phyloP scores from a whole-genome alignment of 305 asterid species.

The Lippia alba region DNA sequence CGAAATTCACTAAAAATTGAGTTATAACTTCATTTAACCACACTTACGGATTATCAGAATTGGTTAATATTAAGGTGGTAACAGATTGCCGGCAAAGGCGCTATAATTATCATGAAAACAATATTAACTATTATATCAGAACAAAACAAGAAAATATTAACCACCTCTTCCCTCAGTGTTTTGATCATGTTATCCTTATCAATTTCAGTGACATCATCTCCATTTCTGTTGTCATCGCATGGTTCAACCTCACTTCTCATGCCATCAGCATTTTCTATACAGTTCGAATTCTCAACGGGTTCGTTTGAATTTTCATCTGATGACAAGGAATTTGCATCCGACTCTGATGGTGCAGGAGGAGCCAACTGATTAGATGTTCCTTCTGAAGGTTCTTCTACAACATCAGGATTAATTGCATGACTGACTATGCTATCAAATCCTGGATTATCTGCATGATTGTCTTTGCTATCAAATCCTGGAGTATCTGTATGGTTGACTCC shows the following conservation, averaged over 20 bases:
- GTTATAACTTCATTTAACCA: too few relatives aligned
- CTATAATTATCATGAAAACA: not conserved
- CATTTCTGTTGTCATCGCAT: constrained; percentile 44
- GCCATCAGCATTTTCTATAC: constrained; percentile 34
- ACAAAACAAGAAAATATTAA: constrained; percentile 24
- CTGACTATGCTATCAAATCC: constrained; percentile 44
- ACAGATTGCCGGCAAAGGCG: too few relatives aligned
- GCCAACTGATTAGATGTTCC: constrained; percentile 54
- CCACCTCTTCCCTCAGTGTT: constrained; percentile 76
- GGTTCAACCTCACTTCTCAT: constrained; percentile 46
- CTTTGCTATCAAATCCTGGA: constrained; percentile 44
- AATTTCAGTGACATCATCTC: constrained; percentile 41
- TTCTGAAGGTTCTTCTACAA: constrained; percentile 48
- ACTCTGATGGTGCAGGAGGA: constrained; percentile 68
- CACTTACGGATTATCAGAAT: too few relatives aligned
- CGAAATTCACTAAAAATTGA: too few relatives aligned
- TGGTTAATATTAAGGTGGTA: too few relatives aligned
- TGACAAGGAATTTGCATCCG: constrained; percentile 53
- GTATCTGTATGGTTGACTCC: constrained; percentile 36
- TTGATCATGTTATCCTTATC: constrained; percentile 55
- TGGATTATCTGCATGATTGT: constrained; percentile 36
- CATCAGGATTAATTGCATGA: constrained; percentile 40
- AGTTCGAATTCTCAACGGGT: constrained; percentile 35
- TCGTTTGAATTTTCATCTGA: constrained; percentile 46
- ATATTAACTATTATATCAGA: constrained; percentile 23